Percentiles rank a stretch among this genome's conserved stretches.
Evolutionary conservation across 805 yeast species (phyloP).

Genomic region (Spathaspora arborariae): DNA sequence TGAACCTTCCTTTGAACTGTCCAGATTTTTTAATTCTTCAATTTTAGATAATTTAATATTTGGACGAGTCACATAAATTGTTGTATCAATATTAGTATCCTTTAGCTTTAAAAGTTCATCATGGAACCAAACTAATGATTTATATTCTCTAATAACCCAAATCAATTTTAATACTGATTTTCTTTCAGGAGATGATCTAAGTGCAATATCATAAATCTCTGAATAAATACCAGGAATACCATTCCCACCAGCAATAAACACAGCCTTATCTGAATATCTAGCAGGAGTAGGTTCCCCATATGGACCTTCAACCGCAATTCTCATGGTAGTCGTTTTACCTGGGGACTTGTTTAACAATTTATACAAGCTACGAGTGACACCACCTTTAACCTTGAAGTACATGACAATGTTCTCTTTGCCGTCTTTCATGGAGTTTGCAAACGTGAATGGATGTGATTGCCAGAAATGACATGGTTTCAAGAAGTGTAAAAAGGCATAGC

Average conservation of each 20-base stretch:
- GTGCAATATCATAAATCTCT: constrained; percentile 21
- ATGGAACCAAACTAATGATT: constrained; percentile 46
- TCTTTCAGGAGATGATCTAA: constrained; percentile 2
- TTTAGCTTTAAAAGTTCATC: constrained; percentile 33
- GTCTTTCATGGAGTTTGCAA: constrained; percentile 22
- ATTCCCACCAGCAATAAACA: constrained; percentile 39
- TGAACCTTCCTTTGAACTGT: neutral
- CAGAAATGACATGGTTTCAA: constrained; percentile 45
- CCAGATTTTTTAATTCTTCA: neutral
- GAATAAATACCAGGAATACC: constrained; percentile 41
- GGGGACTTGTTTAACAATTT: neutral
- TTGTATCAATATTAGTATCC: constrained; percentile 20
- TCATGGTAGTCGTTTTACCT: constrained; percentile 18
- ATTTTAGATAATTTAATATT: neutral
- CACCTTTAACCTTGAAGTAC: constrained; percentile 32
- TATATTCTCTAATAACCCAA: constrained; percentile 61
- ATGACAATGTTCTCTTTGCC: constrained; percentile 19
- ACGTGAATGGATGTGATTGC: constrained; percentile 70
- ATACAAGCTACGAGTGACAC: constrained; percentile 24
- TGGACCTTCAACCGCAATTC: constrained; percentile 37
- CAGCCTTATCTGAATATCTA: constrained; percentile 19
- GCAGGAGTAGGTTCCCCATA: constrained; percentile 36
- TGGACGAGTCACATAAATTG: constrained; percentile 26
- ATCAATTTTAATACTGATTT: constrained; percentile 38
- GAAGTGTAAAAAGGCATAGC: constrained; percentile 58